Evolutionary conservation across 495 filamentous ascomycete genomes (phyloP), one percentile per base, ranked within the genome.

Genomic region (Trypethelium eluteriae): DNA sequence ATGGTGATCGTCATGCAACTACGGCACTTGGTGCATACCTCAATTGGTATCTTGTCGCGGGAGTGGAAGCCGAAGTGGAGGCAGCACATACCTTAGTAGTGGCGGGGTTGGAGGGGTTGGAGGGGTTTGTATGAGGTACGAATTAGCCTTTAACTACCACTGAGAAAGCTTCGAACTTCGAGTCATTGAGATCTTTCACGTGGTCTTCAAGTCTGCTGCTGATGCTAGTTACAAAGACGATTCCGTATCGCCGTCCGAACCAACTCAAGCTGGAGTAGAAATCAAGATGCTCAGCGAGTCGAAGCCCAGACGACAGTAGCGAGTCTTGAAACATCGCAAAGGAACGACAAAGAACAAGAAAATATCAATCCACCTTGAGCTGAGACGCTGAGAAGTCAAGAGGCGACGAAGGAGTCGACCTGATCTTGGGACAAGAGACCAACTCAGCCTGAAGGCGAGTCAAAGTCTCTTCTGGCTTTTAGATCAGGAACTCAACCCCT

Each of bases 401-500:
- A 16, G 9, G 41, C 7, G 1, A 9, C 9, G 18, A 53, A n/a
- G n/a, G 49, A 53, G 2, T 53, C 49, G 18, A 53, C 49, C 49
- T 25, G 49, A 18, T 0, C 49, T n/a, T 53, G 18, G 18, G 11
- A 53, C 49, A 53, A 53, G 12, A 16, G 49, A 53, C 49, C 49
- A 53, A 53, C 49, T 53, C 49, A 53, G 49, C 49, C 49, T n/a
- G 18, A 2, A 53, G 49, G 49, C 49, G 49, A 53, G 49, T 53
- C 49, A 53, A 53, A 53, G n/a, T 2, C 49, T 5, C 11, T n/a
- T 25, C 2, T 53, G n/a, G n/a, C 12, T 53, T 0, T 5, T 18
- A 2, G 49, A n/a, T 53, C 49, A 53, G 49, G 49, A 53, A 53
- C 49, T 53, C 49, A 2, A 53, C 2, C 49, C 2, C 25, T 25